Evolutionary conservation across 805 yeast species (phyloP).

Genomic region (Ogataea corticis): DNA sequence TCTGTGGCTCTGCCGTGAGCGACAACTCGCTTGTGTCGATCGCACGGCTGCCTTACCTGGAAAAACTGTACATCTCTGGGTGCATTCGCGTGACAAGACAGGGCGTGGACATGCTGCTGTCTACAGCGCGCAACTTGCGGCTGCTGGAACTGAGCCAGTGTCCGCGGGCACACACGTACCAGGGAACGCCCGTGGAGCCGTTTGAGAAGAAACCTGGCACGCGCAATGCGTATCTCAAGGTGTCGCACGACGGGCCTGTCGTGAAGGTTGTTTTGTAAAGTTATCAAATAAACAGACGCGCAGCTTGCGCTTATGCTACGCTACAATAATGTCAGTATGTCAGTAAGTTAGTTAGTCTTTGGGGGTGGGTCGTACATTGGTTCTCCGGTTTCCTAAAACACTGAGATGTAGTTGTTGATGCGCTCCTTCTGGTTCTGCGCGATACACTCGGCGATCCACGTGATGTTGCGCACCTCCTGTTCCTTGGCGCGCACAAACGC

Average conservation of each 20-base stretch:
- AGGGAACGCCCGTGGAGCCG: conserved; percentile 59
- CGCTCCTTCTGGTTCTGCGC: conserved; percentile 97
- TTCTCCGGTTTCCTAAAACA: too few species aligned
- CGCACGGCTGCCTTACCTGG: conserved; percentile 53
- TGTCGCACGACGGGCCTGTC: conserved; percentile 48
- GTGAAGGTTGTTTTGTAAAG: conserved; percentile 54
- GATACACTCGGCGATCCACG: conserved; percentile 99
- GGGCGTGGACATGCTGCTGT: conserved; percentile 67
- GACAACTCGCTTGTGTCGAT: conserved; percentile 65
- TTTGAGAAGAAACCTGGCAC: conserved; percentile 53
- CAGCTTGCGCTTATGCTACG: too few species aligned
- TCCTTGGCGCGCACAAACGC: conserved; percentile 96
- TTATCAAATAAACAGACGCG: too few species aligned
- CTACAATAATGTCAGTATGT: too few species aligned
- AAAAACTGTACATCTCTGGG: conserved; percentile 56
- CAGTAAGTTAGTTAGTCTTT: too few species aligned
- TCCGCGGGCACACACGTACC: conserved; percentile 63
- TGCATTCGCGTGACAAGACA: conserved; percentile 77
- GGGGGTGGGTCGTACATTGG: too few species aligned
- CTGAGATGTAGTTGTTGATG: conserved; percentile 86
- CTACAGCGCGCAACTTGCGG: conserved; percentile 53
- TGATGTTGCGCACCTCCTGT: conserved; percentile 94
- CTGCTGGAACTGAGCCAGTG: conserved; percentile 69
- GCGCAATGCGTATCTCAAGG: conserved; percentile 57
- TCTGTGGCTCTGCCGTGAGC: conserved; percentile 80